Evolutionary conservation across 306 rosid species (phyloP).

Genomic region (Acacia confusa): DNA sequence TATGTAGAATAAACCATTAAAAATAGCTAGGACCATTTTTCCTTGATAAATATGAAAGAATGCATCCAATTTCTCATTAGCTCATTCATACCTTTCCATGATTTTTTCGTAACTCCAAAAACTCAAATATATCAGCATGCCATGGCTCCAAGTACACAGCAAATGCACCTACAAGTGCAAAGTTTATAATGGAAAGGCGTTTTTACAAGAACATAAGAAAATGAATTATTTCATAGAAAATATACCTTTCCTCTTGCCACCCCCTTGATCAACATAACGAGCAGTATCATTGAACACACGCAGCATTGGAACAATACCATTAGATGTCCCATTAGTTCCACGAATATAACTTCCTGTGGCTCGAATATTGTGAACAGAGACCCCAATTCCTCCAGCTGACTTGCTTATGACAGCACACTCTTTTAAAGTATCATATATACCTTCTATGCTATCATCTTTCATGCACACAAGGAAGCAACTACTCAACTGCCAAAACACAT

Average conservation of each 20-base stretch:
- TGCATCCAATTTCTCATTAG: neutral
- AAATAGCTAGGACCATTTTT: neutral
- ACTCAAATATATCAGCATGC: conserved; percentile 94
- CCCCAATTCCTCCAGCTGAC: conserved; percentile 99
- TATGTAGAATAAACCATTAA: conserved; percentile 5
- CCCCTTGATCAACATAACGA: conserved; percentile 98
- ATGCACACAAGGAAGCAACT: conserved; percentile 95
- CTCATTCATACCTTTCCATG: conserved; percentile 82
- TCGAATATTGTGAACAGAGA: conserved; percentile 78
- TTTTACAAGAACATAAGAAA: neutral
- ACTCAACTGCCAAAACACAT: conserved; percentile 71
- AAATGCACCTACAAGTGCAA: conserved; percentile 75
- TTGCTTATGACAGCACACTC: conserved; percentile 99
- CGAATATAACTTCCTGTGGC: conserved; percentile 92
- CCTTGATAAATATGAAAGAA: neutral
- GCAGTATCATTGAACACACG: conserved; percentile 95
- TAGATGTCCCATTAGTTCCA: conserved; percentile 95
- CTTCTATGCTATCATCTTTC: conserved; percentile 94
- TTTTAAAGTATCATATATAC: conserved; percentile 87
- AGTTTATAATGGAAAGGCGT: neutral
- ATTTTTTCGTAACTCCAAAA: conserved; percentile 75
- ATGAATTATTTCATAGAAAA: no score
- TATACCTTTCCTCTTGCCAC: conserved; percentile 98
- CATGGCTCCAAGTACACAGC: conserved; percentile 97
- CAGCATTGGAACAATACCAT: conserved; percentile 91